Percentiles rank a stretch among this genome's conserved stretches.
Evolutionary conservation across 2,329 filamentous ascomycete genomes (phyloP).

Genomic region (Fonsecaea pedrosoi): DNA sequence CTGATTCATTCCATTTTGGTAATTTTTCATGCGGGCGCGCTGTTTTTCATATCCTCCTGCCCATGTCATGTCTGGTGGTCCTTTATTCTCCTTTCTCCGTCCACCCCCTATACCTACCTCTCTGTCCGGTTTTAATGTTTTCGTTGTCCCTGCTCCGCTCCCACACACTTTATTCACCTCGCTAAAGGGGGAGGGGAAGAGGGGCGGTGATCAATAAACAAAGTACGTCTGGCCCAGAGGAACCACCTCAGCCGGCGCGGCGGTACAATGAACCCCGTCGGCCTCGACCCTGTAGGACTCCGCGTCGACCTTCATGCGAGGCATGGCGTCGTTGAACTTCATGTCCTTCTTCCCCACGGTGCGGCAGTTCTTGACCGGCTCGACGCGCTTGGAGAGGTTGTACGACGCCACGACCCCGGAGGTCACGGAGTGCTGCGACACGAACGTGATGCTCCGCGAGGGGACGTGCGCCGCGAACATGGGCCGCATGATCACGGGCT

Average conservation of each 20-base stretch:
- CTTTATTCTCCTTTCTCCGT: no score
- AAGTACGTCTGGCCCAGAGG: constrained; percentile 80
- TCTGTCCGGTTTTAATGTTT: no score
- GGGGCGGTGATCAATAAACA: constrained; percentile 63
- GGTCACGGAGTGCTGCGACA: constrained; percentile 73
- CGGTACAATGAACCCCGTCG: constrained; percentile 75
- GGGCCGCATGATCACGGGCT: constrained; percentile 80
- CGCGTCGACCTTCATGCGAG: constrained; percentile 88
- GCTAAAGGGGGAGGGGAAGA: no score
- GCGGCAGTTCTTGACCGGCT: constrained; percentile 78
- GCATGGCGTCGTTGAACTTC: constrained; percentile 84
- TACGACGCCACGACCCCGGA: constrained; percentile 74
- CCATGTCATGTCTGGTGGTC: no score
- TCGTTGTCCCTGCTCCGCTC: constrained; percentile 30
- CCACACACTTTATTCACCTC: no score
- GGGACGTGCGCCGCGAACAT: constrained; percentile 84
- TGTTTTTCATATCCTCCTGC: no score
- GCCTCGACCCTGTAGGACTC: constrained; percentile 88
- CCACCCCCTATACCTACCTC: no score
- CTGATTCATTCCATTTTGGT: no score
- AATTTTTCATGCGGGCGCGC: no score
- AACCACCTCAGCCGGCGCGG: constrained; percentile 72
- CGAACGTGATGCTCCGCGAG: constrained; percentile 77
- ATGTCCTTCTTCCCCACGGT: constrained; percentile 82
- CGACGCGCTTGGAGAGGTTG: constrained; percentile 77